Conservation (phyloP, 208 protist genomes). For the Balamuthia mandrillaris region DNA sequence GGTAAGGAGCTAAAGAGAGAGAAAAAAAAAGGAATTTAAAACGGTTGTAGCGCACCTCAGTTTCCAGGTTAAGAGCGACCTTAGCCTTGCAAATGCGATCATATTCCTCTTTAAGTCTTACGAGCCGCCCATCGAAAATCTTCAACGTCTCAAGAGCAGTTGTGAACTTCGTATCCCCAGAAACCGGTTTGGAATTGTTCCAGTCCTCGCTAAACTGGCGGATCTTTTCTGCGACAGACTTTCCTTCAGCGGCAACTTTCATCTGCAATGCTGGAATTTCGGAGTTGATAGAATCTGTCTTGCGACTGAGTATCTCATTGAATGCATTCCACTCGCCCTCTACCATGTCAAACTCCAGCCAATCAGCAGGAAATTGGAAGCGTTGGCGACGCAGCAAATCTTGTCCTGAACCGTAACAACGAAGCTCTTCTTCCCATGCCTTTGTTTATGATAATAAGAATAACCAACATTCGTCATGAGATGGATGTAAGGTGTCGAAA, state of each 20-base stretch:
- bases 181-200: constrained; percentile 61
- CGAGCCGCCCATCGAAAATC: constrained; percentile 73
- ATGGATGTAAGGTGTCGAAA: no score
- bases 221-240: constrained; percentile 49
- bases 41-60: no score
- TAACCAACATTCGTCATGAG: no score
- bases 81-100: not conserved
- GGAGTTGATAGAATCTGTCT: constrained; percentile 81
- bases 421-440: constrained; percentile 32
- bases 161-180: constrained; percentile 49
- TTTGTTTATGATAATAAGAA: no score
- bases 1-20: no score
- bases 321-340: constrained; percentile 88
- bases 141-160: constrained; percentile 71
- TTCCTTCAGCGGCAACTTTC: constrained; percentile 56
- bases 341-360: constrained; percentile 83
- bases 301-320: constrained; percentile 84
- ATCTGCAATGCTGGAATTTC: constrained; percentile 52
- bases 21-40: no score
- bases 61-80: no score
- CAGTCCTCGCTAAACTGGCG: constrained; percentile 62
- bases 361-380: constrained; percentile 86
- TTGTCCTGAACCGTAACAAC: constrained; percentile 57
- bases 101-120: constrained; percentile 47
- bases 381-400: constrained; percentile 80